These are phyloP conservation scores for Polyporus tsugae DNA, from an alignment of 1,284 basidiomycete genomes.

Conservation along the genomic window DNA sequence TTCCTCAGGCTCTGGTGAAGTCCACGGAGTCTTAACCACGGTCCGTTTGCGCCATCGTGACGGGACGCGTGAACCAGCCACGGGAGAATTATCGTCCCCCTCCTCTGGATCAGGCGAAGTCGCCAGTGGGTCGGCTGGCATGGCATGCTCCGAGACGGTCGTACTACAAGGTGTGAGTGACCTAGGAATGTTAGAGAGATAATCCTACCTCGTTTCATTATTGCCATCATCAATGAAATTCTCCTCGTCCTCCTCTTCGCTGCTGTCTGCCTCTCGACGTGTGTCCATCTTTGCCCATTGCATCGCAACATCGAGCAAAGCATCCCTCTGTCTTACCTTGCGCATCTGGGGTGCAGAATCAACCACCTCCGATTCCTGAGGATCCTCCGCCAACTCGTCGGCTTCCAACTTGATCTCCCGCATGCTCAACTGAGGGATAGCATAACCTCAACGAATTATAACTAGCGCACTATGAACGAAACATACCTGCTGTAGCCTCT, in stretches of 20 bases:
- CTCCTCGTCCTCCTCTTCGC: conserved; percentile 49
- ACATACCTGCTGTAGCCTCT: conserved; percentile 41
- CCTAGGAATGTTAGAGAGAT: too few relatives aligned
- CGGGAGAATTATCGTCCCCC: too few relatives aligned
- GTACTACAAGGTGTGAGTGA: conserved; percentile 14
- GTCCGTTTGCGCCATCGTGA: conserved; percentile 19
- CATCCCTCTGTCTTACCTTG: too few relatives aligned
- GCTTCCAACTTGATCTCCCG: conserved; percentile 50
- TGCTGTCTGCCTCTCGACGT: conserved; percentile 46
- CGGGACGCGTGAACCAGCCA: too few relatives aligned
- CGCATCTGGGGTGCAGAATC: conserved; percentile 50
- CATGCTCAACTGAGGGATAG: conserved; percentile 42
- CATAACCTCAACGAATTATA: not conserved
- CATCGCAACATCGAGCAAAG: conserved; percentile 51
- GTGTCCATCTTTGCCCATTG: conserved; percentile 50
- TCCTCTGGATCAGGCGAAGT: conserved; percentile 28
- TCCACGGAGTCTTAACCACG: conserved; percentile 3
- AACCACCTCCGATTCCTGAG: conserved; percentile 38
- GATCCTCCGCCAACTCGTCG: conserved; percentile 45
- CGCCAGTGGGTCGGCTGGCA: conserved; percentile 12
- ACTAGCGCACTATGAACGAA: not conserved
- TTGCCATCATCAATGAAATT: conserved; percentile 6
- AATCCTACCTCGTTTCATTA: conserved; percentile 7
- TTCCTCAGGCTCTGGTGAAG: conserved; percentile 12
- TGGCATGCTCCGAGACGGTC: conserved; percentile 9